Evolutionary conservation across 2,329 filamentous ascomycete species (phyloP), one percentile per base, ranked within the genome.

Genomic region (Fusarium incarnatum): DNA sequence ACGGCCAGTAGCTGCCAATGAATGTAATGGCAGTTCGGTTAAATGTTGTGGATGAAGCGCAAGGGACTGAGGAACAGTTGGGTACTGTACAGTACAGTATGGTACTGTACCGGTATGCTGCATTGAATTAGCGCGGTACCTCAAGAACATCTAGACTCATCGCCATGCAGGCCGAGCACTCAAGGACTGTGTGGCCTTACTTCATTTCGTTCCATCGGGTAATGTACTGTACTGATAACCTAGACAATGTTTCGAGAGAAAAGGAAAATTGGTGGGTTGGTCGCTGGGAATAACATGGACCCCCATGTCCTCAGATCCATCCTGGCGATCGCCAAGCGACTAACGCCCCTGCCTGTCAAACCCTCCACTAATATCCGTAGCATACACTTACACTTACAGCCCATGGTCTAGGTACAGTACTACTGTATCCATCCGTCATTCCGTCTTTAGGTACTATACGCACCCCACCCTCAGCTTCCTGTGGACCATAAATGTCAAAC

Each of bases 251-350:
- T 12, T n/a, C 10, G 18, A 37, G 16, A 8, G 30, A 32, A 32
- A 37, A 37, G 5, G 18, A n/a, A 37, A 12, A n/a, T n/a, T n/a
- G 34, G 34, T 37, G 34, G 34, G 34, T n/a, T 37, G 34, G 34
- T 37, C 34, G 34, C 18, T 37, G 11, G 34, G 34, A 37, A 37
- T 37, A 37, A 37, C 34, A 37, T 60, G 46, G 13, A 37, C 27
- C 27, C n/a, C 46, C 40, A 49, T 37, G 27, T 22, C 9, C 27
- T 58, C 20, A 18, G 42, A 27, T 22, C 32, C 20, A 27, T 22
- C 27, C 18, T 25, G 8, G 37, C 20, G 25, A 46, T 64, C 53
- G 53, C 62, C 60, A 59, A 53, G 62, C 25, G 12, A 13, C n/a
- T 53, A 64, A 64, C 57, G 16, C 34, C 45, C 37, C 23, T 22